Conservation (phyloP, 2,329 filamentous ascomycete genomes). For the Trichophyton equinum region DNA sequence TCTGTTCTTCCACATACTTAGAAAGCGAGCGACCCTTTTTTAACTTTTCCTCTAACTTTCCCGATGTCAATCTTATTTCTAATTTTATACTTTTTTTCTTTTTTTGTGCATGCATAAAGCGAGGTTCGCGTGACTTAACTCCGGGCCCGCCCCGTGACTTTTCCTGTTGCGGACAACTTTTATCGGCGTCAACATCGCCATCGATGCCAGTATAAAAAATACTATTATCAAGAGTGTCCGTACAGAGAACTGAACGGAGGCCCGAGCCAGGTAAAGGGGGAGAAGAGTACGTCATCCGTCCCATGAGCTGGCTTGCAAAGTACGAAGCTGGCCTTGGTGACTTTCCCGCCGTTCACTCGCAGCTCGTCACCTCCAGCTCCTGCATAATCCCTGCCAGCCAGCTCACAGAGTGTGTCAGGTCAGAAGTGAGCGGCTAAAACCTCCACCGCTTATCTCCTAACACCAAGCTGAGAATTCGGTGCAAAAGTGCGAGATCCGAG, state of each 20-base stretch:
- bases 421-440: not conserved
- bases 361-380: not conserved
- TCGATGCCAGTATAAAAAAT: too few species aligned
- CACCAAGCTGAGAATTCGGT: not conserved
- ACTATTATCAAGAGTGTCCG: too few species aligned
- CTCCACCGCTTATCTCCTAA: constrained; percentile 3
- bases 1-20: not conserved
- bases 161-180: too few species aligned
- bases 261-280: not conserved
- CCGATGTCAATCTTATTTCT: not conserved
- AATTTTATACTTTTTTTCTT: not conserved
- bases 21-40: not conserved
- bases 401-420: not conserved
- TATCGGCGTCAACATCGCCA: too few species aligned
- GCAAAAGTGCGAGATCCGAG: not conserved
- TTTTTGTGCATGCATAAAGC: not conserved
- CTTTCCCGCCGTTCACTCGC: not conserved
- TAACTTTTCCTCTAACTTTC: too few species aligned
- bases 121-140: not conserved
- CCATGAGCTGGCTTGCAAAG: not conserved
- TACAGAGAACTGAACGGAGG: not conserved
- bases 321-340: not conserved
- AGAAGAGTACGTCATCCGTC: not conserved
- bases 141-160: not conserved
- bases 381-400: not conserved